phyloP scores from a whole-genome alignment of 768 basidiomycete genomes.

The Lactarius trivialis region DNA sequence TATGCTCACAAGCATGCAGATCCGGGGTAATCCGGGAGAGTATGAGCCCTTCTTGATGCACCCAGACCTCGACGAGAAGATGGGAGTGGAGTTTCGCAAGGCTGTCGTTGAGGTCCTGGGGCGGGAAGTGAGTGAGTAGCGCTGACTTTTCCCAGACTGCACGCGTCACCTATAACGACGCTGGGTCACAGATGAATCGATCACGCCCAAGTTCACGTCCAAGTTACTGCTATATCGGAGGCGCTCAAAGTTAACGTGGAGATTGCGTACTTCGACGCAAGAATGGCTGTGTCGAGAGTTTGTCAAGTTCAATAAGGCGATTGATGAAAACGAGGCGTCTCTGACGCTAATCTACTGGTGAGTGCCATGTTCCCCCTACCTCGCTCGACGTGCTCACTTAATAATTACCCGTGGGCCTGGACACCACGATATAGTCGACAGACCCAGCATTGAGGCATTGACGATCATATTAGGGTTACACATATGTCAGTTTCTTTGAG shows the following conservation, averaged over 20 bases:
- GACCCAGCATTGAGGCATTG: conserved; percentile 26
- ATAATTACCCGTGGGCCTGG: conserved; percentile 55
- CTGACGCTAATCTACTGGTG: conserved; percentile 73
- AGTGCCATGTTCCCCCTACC: conserved; percentile 22
- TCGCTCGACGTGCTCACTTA: conserved; percentile 1
- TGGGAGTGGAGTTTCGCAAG: conserved; percentile 65
- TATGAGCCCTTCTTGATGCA: conserved; percentile 72
- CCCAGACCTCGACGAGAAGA: conserved; percentile 56
- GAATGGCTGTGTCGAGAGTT: conserved; percentile 55
- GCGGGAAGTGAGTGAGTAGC: conserved; percentile 60
- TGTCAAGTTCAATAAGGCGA: conserved; percentile 52
- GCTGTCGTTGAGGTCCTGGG: conserved; percentile 70
- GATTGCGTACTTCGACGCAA: conserved; percentile 72
- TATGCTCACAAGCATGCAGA: conserved; percentile 76
- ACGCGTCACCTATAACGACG: not conserved
- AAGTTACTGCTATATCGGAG: conserved; percentile 71
- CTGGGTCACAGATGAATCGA: conserved; percentile 48
- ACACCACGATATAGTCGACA: conserved; percentile 73
- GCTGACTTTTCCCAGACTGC: not conserved
- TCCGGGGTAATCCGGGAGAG: conserved; percentile 53
- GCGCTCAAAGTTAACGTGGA: conserved; percentile 61
- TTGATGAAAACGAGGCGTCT: conserved; percentile 40
- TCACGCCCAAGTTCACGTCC: no score
- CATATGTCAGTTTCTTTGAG: not conserved
- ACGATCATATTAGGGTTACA: not conserved